These are phyloP conservation scores for Mytilinidion resinicola DNA, from an alignment of 495 filamentous ascomycete genomes.

Conservation along the genomic window DNA sequence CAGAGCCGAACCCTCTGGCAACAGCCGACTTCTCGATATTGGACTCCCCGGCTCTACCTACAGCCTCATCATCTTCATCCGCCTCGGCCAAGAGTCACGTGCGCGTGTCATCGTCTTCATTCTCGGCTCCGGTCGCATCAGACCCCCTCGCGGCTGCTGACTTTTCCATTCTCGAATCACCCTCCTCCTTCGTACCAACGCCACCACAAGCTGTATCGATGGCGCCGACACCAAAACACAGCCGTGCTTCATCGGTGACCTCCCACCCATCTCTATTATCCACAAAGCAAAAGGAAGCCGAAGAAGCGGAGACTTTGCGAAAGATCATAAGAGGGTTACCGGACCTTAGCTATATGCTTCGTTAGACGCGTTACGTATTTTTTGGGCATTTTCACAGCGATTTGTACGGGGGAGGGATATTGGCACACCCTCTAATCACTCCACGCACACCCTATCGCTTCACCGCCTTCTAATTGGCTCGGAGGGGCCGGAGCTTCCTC, in stretches of 20 bases:
- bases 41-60: conserved; percentile 7
- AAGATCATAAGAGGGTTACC: conserved; percentile 33
- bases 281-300: conserved; percentile 9
- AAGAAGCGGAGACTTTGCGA: conserved; percentile 26
- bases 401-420: too few relatives aligned
- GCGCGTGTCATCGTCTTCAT: background rate
- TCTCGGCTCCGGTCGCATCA: background rate
- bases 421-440: too few relatives aligned
- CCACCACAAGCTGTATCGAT: too few relatives aligned
- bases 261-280: conserved; percentile 5
- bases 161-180: too few relatives aligned
- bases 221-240: background rate
- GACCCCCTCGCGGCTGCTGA: background rate
- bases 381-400: too few relatives aligned
- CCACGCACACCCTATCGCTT: too few relatives aligned
- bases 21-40: conserved; percentile 25
- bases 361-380: background rate
- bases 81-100: background rate
- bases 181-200: too few relatives aligned
- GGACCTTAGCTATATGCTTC: conserved; percentile 39
- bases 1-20: conserved; percentile 1
- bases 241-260: conserved; percentile 15
- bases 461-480: too few relatives aligned
- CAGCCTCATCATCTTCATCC: background rate
- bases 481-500: too few relatives aligned